Base-by-base conservation (phyloP, 1,284 basidiomycete species). In the Stereum hirsutum region DNA sequence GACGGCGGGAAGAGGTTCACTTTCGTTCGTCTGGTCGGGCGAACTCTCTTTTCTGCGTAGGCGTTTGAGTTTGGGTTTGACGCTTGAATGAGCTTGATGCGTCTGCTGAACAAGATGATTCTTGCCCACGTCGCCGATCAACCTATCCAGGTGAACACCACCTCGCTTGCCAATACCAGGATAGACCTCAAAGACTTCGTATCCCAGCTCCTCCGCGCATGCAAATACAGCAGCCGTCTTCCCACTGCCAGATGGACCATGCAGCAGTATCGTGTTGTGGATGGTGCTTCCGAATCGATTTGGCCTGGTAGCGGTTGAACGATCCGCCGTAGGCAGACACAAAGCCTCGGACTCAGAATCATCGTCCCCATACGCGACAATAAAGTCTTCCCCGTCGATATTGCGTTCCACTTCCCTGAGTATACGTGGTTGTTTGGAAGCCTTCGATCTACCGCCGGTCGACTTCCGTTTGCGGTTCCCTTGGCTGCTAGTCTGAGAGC, bases 131-230 rank as follows among this genome's bases (percentile, higher is more conserved):
- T 96, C 91, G 8, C 96, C 96, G 19, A 99, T 81, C 46, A 95
- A 74, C 42, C 74, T 70, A 43, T 87, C 78, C 45, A 99, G 64
- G 49, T 81, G 89, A 27, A 81, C 71, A 2, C 87, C 89, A 35
- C 79, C 88, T 19, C 96, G 77, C 55, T 78, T 86, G 20, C 90
- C 90, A 46, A 94, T 83, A 4, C 96, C 96, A n/a, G 96, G 88
- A 62, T 93, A 90, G 7, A 99, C 89, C 61, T 99, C 96, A 56
- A 99, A 97, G 10, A 99, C 81, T 41, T 96, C 89, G 85, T 89
- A 99, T 4, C 87, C 91, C 17, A 99, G 72, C 61, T 98, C 91
- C 34, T 84, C 76, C 3, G 94, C 91, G 50, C 92, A 94, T 0
- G 94, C 93, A 58, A 96, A 90, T 0, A 97, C 84, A 5, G 91